phyloP scores from a whole-genome alignment of 345 rosid species.

The Sapria himalayana region DNA sequence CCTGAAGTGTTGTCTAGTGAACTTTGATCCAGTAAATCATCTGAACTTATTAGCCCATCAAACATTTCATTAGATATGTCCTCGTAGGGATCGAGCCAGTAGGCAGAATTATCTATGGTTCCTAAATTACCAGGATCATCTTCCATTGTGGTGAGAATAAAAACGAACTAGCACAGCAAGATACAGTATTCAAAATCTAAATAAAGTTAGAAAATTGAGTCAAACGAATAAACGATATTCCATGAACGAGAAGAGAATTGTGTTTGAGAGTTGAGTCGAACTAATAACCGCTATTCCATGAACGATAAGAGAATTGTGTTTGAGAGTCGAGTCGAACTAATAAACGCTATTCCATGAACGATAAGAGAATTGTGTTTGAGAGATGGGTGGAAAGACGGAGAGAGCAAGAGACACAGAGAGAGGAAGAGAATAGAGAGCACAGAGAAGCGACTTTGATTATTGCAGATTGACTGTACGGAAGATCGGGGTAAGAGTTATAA shows the following conservation, averaged over 20 bases:
- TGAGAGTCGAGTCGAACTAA: not conserved
- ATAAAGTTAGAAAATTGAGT: not conserved
- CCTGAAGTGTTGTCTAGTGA: conserved; percentile 17
- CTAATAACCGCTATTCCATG: not conserved
- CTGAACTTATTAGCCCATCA: conserved; percentile 46
- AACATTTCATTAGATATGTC: conserved; percentile 52
- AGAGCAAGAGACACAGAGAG: too few relatives aligned
- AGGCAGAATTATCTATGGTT: conserved; percentile 19
- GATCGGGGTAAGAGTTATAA: too few relatives aligned
- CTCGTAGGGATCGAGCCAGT: conserved; percentile 93
- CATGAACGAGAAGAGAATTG: not conserved
- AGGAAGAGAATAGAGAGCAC: too few relatives aligned
- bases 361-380: not conserved
- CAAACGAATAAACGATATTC: not conserved
- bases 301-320: not conserved
- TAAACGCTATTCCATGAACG: conserved; percentile 1
- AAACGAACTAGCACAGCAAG: not conserved
- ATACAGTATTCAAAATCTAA: not conserved
- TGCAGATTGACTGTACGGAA: too few relatives aligned
- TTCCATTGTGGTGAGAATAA: conserved; percentile 19
- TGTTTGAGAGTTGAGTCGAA: not conserved
- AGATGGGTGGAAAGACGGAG: not conserved
- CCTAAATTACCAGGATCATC: conserved; percentile 24
- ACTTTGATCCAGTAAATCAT: conserved; percentile 27
- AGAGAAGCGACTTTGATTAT: too few relatives aligned